Percentiles rank a stretch among this genome's conserved stretches.
phyloP scores from a whole-genome alignment of 2,329 filamentous ascomycete species.

The Helicocarpus griseus region DNA sequence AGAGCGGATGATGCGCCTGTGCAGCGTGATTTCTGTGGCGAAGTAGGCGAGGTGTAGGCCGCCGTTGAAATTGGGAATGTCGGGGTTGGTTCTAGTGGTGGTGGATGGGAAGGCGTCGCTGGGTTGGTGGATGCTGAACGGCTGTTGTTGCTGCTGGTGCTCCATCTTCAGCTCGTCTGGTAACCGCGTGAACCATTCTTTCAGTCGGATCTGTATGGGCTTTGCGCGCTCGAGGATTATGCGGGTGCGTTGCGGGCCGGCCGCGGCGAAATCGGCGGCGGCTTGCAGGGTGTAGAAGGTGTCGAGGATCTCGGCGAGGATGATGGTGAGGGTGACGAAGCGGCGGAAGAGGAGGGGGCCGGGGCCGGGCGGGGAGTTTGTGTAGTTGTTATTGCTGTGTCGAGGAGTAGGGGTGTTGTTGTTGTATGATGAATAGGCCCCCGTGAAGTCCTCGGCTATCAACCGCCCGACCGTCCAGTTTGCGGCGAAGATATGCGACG shows the following conservation, averaged over 20 bases:
- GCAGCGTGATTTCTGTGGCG: conserved; percentile 85
- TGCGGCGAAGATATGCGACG: conserved; percentile 60
- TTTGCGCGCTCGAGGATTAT: conserved; percentile 44
- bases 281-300: conserved; percentile 44
- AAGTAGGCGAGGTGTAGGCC: conserved; percentile 89
- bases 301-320: conserved; percentile 42
- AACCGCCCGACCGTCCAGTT: conserved; percentile 64
- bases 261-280: conserved; percentile 33
- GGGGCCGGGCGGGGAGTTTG: background rate
- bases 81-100: conserved; percentile 25
- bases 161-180: conserved; percentile 43
- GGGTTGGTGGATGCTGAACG: background rate
- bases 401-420: no score
- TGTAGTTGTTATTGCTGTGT: conserved; percentile 16
- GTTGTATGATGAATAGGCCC: conserved; percentile 23
- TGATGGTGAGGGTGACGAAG: conserved; percentile 43
- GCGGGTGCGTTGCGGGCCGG: conserved; percentile 37
- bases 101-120: conserved; percentile 35
- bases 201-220: conserved; percentile 43
- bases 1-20: conserved; percentile 81
- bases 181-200: conserved; percentile 43
- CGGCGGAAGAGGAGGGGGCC: conserved; percentile 39
- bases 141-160: conserved; percentile 15
- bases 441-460: conserved; percentile 32
- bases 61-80: conserved; percentile 37